These are phyloP conservation scores for Saccharomyces uvarum DNA, from an alignment of 1,139 yeast species.

Conservation along the genomic window DNA sequence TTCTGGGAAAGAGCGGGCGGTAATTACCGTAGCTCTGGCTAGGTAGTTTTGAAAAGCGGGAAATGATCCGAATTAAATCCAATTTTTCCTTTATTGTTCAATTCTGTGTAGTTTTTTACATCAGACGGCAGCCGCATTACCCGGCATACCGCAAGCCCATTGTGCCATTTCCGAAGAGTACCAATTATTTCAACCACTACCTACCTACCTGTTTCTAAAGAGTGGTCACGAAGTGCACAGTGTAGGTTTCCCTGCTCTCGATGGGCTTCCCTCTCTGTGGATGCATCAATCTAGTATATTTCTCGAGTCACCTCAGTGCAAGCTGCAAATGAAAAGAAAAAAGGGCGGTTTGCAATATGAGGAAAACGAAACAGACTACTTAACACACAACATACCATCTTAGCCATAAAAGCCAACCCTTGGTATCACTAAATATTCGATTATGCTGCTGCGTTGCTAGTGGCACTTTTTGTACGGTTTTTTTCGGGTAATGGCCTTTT, in stretches of 20 bases:
- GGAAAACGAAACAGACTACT: background rate
- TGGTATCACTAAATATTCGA: background rate
- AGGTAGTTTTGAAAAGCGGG: background rate
- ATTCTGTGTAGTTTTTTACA: slow-evolving; percentile 4
- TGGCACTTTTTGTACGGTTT: background rate
- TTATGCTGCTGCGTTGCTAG: background rate
- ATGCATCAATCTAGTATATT: background rate
- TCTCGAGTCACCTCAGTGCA: background rate
- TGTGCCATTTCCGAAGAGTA: too few relatives aligned
- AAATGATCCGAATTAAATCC: background rate
- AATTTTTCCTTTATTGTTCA: background rate
- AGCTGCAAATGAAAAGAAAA: background rate
- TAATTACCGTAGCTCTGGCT: background rate
- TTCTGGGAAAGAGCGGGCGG: too few relatives aligned
- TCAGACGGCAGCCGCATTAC: background rate
- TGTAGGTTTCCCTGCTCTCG: background rate
- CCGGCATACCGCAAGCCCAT: background rate
- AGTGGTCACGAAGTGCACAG: too few relatives aligned
- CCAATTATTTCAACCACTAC: too few relatives aligned
- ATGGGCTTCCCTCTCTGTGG: background rate
- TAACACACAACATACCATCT: background rate
- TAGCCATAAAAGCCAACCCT: background rate
- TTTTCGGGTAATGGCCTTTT: background rate
- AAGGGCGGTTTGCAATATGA: too few relatives aligned
- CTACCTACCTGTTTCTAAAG: too few relatives aligned